These are phyloP conservation scores for Spathaspora jeffriesii DNA, from an alignment of 1,139 yeast genomes.

Conservation along the genomic window DNA sequence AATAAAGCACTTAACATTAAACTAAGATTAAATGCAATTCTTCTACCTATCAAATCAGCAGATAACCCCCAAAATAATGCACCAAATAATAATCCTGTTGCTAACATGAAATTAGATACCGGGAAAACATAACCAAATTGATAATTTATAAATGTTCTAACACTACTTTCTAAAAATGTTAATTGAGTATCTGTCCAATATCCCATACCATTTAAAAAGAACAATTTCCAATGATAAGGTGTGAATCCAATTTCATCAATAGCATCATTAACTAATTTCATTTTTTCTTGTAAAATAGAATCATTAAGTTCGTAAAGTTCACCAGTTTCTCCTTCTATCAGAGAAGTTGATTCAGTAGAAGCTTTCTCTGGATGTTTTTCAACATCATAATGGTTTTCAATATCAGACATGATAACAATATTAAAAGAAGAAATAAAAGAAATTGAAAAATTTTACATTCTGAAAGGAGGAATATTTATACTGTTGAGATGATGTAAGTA, in stretches of 20 bases:
- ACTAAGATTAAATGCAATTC: constrained; percentile 21
- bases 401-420: background rate
- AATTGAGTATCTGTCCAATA: constrained; percentile 65
- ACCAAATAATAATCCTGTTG: constrained; percentile 53
- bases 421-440: background rate
- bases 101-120: constrained; percentile 25
- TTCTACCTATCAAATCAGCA: constrained; percentile 44
- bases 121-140: constrained; percentile 40
- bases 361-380: constrained; percentile 7
- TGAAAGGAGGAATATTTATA: background rate
- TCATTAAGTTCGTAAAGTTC: constrained; percentile 23
- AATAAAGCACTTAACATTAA: constrained; percentile 35
- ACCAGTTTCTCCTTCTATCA: constrained; percentile 6
- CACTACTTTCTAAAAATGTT: constrained; percentile 39
- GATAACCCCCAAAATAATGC: constrained; percentile 58
- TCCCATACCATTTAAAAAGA: constrained; percentile 59
- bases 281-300: constrained; percentile 23
- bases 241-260: constrained; percentile 39
- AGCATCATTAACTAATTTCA: constrained; percentile 30
- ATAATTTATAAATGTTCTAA: constrained; percentile 38
- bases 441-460: background rate
- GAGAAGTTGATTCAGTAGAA: constrained; percentile 3
- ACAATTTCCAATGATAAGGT: constrained; percentile 32
- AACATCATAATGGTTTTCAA: constrained; percentile 1
- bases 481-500: background rate